Evolutionary conservation across 441 rosid genomes (phyloP), one percentile per base, ranked within the genome.

Genomic region (Pelargonium cotyledonis): DNA sequence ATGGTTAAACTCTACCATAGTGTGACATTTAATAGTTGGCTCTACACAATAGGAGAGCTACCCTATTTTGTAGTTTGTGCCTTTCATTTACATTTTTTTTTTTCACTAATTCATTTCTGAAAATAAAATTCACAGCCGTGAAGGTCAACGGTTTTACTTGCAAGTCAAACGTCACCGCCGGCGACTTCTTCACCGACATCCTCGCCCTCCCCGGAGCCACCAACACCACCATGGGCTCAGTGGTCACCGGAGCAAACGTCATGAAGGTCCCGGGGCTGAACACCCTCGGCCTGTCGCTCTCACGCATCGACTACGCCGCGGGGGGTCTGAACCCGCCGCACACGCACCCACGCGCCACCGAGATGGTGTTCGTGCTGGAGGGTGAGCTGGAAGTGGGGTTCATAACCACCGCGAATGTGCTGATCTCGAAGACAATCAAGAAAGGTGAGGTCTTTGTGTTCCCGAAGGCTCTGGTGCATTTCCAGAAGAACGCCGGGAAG

Each of bases 271-370:
- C 73, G 4, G 77, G 77, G 11, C 73, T 74, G 70, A 74, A 74
- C 73, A 74, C 77, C 31, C 77, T 74, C 19, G 70, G 73, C 11
- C 29, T 74, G 31, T 69, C 77, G 63, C 5, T 74, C n/a, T 0
- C 73, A 18, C 73, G 77, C 35, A 69, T 74, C 21, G 77, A 74
- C 63, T 69, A 65, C 11, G 73, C 77, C 14, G 73, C 70, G 3
- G 47, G 53, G 23, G 77, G 77, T 11, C 66, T 74, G 6, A 69
- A 69, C 73, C 73, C 73, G 11, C 73, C 73, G 21, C 77, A 74
- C 77, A 69, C 73, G 14, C 77, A 74, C 67, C 77, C 77, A 3
- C 44, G 77, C 5, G 73, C 73, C 63, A 69, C 77, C 0, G 77
- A 74, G 73, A 8, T 74, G 0, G 77, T 74, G 73, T 74, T 74